Evolutionary conservation across 192 early-diverging fungal genomes (phyloP).

Genomic region (Coemansia sp.): DNA sequence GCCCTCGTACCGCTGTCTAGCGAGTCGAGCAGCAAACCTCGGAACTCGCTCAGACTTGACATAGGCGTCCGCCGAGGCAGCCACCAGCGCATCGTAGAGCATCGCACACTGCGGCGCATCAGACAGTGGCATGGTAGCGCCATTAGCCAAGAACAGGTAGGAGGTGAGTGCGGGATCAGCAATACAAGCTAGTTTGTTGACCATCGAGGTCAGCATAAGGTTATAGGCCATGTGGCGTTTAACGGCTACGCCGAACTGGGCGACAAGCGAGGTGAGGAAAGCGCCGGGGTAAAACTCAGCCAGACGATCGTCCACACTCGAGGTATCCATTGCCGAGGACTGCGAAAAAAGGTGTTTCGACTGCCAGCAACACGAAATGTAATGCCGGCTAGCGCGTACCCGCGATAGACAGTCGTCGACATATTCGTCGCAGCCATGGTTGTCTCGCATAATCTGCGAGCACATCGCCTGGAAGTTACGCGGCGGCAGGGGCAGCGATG

Average conservation of each 20-base stretch:
- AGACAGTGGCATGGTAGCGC: slow-evolving; percentile 15
- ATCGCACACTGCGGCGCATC: not conserved
- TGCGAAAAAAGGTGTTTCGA: not conserved
- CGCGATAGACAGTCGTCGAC: slow-evolving; percentile 30
- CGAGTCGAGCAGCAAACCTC: slow-evolving; percentile 38
- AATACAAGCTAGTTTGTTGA: slow-evolving; percentile 56
- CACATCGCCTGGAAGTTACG: slow-evolving; percentile 23
- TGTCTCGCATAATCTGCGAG: slow-evolving; percentile 32
- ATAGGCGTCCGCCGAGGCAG: slow-evolving; percentile 46
- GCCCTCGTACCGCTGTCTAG: slow-evolving; percentile 40
- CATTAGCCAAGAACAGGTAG: slow-evolving; percentile 44
- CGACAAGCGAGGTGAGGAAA: slow-evolving; percentile 56
- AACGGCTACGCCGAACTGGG: slow-evolving; percentile 47
- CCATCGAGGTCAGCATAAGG: slow-evolving; percentile 60
- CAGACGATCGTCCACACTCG: slow-evolving; percentile 10
- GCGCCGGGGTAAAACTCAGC: slow-evolving; percentile 55
- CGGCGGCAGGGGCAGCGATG: not conserved
- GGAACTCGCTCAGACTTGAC: slow-evolving; percentile 47
- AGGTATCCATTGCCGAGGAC: not conserved
- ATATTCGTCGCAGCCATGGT: slow-evolving; percentile 47
- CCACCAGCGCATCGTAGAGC: slow-evolving; percentile 40
- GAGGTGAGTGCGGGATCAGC: slow-evolving; percentile 48
- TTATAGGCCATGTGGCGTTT: slow-evolving; percentile 62
- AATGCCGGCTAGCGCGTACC: slow-evolving; percentile 17
- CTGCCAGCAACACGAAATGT: slow-evolving; percentile 17